Percentiles rank a stretch among this genome's conserved stretches.
phyloP scores from a whole-genome alignment of 352 stramenopile species.

The Phytophthora sojae region DNA sequence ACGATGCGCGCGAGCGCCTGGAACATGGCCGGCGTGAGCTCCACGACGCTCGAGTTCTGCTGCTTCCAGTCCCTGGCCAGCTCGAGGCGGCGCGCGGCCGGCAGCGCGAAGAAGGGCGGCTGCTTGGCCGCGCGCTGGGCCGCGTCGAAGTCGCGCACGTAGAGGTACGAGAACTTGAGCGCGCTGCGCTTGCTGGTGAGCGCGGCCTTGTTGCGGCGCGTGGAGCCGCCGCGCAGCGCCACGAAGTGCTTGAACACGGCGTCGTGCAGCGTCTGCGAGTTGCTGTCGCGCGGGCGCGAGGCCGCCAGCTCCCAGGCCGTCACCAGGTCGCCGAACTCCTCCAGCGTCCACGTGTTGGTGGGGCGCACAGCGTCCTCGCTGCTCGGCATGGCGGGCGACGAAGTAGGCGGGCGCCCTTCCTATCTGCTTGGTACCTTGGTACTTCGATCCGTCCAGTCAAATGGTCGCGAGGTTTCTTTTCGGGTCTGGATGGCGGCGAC shows the following conservation, averaged over 20 bases:
- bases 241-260: conserved; percentile 45
- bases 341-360: conserved; percentile 34
- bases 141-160: conserved; percentile 36
- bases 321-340: conserved; percentile 42
- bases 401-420: background rate
- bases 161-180: conserved; percentile 46
- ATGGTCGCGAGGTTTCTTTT: background rate
- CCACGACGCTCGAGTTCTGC: conserved; percentile 40
- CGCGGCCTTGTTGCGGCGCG: conserved; percentile 42
- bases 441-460: background rate
- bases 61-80: conserved; percentile 39
- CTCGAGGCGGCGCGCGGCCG: conserved; percentile 5
- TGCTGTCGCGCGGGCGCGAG: conserved; percentile 10
- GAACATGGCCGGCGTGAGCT: conserved; percentile 38
- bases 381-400: conserved; percentile 18
- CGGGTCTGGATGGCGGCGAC: background rate
- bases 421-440: no score
- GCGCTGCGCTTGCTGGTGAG: conserved; percentile 45
- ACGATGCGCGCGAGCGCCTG: conserved; percentile 33
- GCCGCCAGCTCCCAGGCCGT: conserved; percentile 40
- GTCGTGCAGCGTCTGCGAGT: conserved; percentile 28
- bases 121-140: conserved; percentile 21
- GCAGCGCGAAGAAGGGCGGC: conserved; percentile 41
- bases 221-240: conserved; percentile 32
- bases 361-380: conserved; percentile 30